Evolutionary conservation across 805 yeast genomes (phyloP), one percentile per base, ranked within the genome.

Genomic region (Tetrapisispora arboricola): DNA sequence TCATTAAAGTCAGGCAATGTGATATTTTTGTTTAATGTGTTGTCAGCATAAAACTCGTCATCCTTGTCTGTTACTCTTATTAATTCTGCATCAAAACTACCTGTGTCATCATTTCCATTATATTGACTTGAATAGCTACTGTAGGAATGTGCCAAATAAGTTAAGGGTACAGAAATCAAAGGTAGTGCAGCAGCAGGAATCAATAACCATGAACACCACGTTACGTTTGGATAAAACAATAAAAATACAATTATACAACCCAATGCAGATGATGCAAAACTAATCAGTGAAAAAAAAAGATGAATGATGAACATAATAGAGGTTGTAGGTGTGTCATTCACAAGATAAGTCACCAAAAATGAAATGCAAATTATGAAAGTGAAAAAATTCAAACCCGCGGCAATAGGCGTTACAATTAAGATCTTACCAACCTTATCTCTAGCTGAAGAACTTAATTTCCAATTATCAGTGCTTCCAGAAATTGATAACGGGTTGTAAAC

Each of bases 141-240:
- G 20, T 41, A 39, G 15, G 59, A 45, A 41, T 58, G 55, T 18
- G 72, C 68, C 21, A 74, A 47, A 38, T 73, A 66, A 24, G 73
- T 62, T 32, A 76, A 57, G 6, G 82, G 73, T 2, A 79, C 44
- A 2, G 77, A 60, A 2, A 76, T 40, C 43, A 83, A 61, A 41
- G 70, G 68, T 40, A 78, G 60, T 0, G 68, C 80, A 11, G 84
- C 80, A 4, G 84, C 72, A 1, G 81, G 86, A 22, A 82, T 70
- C 51, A 80, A 65, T 26, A 79, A 55, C 88, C 90, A 83, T 8
- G 79, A 69, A n/a, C 78, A 69, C 88, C 88, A 83, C 6, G 68
- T 61, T 15, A 80, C 67, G 45, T 78, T 65, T 8, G 92, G 92
- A 49, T 67, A 72, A 56, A 79, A 83, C 13, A 76, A 62, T 38